Evolutionary conservation across 2,329 filamentous ascomycete genomes (phyloP), one percentile per base, ranked within the genome.

Genomic region (Diaporthe citri): DNA sequence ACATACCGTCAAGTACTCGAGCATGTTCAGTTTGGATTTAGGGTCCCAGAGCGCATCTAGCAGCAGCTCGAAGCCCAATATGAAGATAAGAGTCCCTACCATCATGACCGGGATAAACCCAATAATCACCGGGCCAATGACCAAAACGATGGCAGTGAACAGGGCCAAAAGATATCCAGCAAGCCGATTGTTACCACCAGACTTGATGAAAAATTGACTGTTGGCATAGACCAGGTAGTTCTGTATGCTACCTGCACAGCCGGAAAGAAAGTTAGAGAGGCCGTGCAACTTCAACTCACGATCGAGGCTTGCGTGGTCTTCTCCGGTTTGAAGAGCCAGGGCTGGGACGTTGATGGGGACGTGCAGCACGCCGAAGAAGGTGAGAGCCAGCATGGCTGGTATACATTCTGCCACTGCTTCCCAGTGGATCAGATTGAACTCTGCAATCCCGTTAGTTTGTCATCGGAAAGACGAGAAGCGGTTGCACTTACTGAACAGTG

Each of bases 171-270:
- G 90, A 36, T 96, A 89, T 4, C 97, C 97, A 12, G 96, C 97
- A 59, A 97, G 86, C 66, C 97, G 92, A 79, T 92, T 96, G 81
- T 97, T 92, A 28, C 96, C 97, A 22, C 97, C 97, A 62, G 95
- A 97, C 36, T 94, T 92, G 82, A 98, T 97, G 84, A 99, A 98
- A 74, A 99, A 92, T n/a, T 98, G 90, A 77, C 95, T 98, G 82
- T 99, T 99, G 75, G 96, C 96, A 80, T 98, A 99, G 0, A 99
- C 97, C 2, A 99, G 90, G 81, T 99, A 99, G 83, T 99, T 99
- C 84, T 97, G 90, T 75, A 99, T 97, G 81, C 96, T 98, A 17
- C 97, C 97, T 17, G 91, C 87, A 77, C 93, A 90, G 3, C 97
- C 97, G 12, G 96, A 98, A 15, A 98, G 79, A 25, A 96, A 93